Percentiles rank a stretch among this genome's conserved stretches.
Conservation (phyloP, 495 filamentous ascomycete genomes). For the Trichoderma orchidacearum region DNA sequence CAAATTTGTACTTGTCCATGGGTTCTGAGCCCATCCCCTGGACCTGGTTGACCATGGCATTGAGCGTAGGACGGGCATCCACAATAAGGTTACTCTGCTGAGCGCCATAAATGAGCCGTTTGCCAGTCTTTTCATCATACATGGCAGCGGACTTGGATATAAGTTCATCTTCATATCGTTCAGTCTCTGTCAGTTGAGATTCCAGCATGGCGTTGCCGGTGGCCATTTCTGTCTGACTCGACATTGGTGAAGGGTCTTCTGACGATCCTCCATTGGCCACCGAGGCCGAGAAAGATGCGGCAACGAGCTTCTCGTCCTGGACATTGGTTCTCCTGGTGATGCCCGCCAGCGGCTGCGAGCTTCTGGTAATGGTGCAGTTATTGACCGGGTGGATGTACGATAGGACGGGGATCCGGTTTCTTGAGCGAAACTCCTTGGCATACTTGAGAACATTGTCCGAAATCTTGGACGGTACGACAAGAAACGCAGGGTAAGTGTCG, state of each 20-base stretch:
- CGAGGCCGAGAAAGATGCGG: slow-evolving; percentile 82
- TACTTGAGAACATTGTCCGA: slow-evolving; percentile 96
- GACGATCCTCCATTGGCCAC: slow-evolving; percentile 5
- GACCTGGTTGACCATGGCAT: slow-evolving; percentile 91
- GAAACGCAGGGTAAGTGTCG: slow-evolving; percentile 80
- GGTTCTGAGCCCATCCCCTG: slow-evolving; percentile 91
- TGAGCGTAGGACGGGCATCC: slow-evolving; percentile 89
- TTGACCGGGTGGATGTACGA: slow-evolving; percentile 93
- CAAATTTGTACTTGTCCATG: slow-evolving; percentile 92
- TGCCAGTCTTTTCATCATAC: slow-evolving; percentile 30
- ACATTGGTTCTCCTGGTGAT: slow-evolving; percentile 80
- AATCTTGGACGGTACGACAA: slow-evolving; percentile 74
- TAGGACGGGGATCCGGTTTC: slow-evolving; percentile 73
- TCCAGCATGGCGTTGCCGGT: slow-evolving; percentile 21
- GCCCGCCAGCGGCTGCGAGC: slow-evolving; percentile 84
- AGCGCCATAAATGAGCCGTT: slow-evolving; percentile 69
- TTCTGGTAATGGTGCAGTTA: slow-evolving; percentile 91
- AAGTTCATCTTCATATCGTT: slow-evolving; percentile 62
- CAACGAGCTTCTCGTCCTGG: slow-evolving; percentile 88
- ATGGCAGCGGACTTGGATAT: slow-evolving; percentile 32
- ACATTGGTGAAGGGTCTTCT: slow-evolving; percentile 40
- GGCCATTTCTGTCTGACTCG: slow-evolving; percentile 40
- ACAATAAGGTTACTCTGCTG: slow-evolving; percentile 94
- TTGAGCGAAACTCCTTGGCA: slow-evolving; percentile 76
- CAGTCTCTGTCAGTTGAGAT: slow-evolving; percentile 34